Conservation (phyloP, 176 grass and related monocot species). For the Eleusine indica region DNA sequence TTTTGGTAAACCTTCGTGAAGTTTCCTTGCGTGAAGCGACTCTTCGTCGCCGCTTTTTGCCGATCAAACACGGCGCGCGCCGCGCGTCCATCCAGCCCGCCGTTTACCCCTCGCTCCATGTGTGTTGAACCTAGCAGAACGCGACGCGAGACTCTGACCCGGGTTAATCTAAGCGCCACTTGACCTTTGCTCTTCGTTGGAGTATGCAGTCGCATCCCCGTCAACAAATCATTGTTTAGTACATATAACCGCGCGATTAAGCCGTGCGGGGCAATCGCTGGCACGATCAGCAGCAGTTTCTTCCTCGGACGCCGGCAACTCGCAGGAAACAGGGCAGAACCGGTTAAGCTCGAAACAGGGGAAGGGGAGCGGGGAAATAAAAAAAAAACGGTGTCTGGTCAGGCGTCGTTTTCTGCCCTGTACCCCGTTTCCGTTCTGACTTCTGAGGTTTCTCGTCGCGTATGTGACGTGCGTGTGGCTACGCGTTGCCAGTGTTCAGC, state of each 20-base stretch:
- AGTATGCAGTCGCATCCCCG: background rate
- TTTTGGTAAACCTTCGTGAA: background rate
- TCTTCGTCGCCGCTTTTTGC: background rate
- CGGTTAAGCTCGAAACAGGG: background rate
- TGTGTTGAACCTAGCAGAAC: background rate
- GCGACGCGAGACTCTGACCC: constrained; percentile 1
- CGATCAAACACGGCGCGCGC: constrained; percentile 30
- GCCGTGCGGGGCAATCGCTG: background rate
- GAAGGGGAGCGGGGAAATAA: background rate
- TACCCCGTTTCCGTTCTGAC: background rate
- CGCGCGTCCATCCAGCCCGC: too few species aligned
- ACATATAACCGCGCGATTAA: background rate
- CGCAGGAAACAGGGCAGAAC: background rate
- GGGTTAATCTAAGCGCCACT: background rate
- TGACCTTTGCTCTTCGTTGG: background rate
- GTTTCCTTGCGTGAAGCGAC: constrained; percentile 19
- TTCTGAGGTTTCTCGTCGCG: background rate
- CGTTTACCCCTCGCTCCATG: background rate
- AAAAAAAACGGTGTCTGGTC: background rate
- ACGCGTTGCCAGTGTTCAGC: background rate
- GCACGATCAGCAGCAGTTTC: background rate
- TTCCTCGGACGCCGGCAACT: constrained; percentile 13
- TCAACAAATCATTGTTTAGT: constrained; percentile 9
- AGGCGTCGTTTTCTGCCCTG: background rate
- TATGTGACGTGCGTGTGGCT: background rate